Conservation (phyloP, 768 basidiomycete species). For the Royoungia palumana region DNA sequence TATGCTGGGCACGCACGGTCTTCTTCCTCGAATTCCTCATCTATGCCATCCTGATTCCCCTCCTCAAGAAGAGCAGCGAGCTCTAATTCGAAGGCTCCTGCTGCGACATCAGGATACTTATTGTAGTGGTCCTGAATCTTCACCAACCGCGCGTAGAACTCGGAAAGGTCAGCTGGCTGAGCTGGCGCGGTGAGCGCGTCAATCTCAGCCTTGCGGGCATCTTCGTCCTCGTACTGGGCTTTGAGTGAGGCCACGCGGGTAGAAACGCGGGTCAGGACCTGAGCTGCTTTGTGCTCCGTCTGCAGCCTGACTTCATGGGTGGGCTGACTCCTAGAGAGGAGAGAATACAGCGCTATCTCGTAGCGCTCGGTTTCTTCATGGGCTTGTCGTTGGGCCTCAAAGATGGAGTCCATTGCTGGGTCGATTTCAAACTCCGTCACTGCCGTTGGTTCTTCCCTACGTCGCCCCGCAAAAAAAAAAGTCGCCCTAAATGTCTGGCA, state of each 20-base stretch:
- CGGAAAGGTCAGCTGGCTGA: conserved; percentile 73
- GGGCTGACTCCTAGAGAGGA: conserved; percentile 66
- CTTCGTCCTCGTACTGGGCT: conserved; percentile 74
- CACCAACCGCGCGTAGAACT: conserved; percentile 94
- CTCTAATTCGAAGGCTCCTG: conserved; percentile 81
- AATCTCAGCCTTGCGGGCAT: conserved; percentile 65
- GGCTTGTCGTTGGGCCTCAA: conserved; percentile 92
- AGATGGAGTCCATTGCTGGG: conserved; percentile 77
- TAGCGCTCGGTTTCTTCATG: conserved; percentile 96
- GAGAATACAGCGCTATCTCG: conserved; percentile 79
- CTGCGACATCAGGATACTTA: conserved; percentile 88
- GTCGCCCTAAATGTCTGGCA: conserved; percentile 66
- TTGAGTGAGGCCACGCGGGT: conserved; percentile 64
- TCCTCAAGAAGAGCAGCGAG: conserved; percentile 80
- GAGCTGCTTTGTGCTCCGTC: conserved; percentile 85
- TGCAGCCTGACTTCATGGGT: conserved; percentile 64
- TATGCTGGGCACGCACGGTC: conserved; percentile 63
- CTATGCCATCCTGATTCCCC: conserved; percentile 59
- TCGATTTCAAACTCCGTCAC: conserved; percentile 55
- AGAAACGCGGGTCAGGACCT: conserved; percentile 82
- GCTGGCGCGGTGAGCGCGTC: conserved; percentile 56
- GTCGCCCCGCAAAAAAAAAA: conserved; percentile 36
- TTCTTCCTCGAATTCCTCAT: conserved; percentile 74
- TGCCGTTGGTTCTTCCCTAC: conserved; percentile 30
- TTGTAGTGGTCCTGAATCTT: conserved; percentile 96